Base-by-base conservation (phyloP, 495 filamentous ascomycete genomes). In the Aspergillus hancockii region DNA sequence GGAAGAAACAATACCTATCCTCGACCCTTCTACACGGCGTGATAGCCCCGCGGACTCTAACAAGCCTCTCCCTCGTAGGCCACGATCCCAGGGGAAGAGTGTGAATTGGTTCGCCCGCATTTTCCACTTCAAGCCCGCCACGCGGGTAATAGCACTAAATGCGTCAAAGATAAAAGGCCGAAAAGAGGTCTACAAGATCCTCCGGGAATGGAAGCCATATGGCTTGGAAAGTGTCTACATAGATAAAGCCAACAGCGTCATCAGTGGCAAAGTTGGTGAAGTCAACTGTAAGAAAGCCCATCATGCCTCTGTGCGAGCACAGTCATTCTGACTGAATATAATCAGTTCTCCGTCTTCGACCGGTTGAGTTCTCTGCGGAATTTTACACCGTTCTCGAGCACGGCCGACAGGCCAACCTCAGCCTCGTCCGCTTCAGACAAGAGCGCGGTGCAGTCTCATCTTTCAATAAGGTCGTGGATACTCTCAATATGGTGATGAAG, bases 81-180 rank as follows among this genome's bases (percentile, higher is more conserved):
- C 60, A 1, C 52, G 41, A 7, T 12, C 25, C 16, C 2, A 31
- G 16, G 45, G 51, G 3, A 66, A 58, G 47, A 76, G 75, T 58
- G 80, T 88, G 59, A 94, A 89, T 58, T 97, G 92, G 92, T 80
- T 98, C 50, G 85, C 89, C 34, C 88, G 89, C 16, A 84, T 98
- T 21, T 88, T 98, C 74, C 85, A 91, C 49, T 88, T 97, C 70
- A 96, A 94, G 66, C 93, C 94, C 0, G 88, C 88, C 0, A 85
- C 76, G 28, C 82, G 83, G 53, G 79, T 87, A 9, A 67, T 97
- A 12, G 92, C 91, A 67, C 88, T 98, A 63, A 81, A 81, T 7
- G 78, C 89, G 21, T 80, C 85, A 3, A 88, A 86, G 51, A 73
- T 82, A 21, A 85, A 85, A 54, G 87, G 87, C 19, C 85, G 91